Conservation (phyloP, 108 stramenopile genomes). For the Skeletonema costatum region DNA sequence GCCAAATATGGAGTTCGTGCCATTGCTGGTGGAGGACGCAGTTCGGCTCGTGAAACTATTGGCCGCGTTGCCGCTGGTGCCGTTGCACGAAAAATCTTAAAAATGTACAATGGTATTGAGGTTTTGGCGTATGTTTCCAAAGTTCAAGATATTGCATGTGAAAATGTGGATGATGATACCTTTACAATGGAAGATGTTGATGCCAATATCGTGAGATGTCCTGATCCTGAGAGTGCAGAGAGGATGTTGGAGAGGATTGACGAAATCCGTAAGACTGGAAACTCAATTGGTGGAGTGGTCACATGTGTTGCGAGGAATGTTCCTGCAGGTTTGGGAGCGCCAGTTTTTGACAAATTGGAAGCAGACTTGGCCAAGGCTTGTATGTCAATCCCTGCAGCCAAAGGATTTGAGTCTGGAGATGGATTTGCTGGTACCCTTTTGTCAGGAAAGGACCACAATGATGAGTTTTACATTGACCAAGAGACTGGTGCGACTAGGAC, state of each 20-base stretch:
- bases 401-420: slow-evolving; percentile 98
- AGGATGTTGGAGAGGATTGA: slow-evolving; percentile 94
- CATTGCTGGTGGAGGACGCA: slow-evolving; percentile 96
- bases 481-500: slow-evolving; percentile 90
- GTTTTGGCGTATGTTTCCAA: slow-evolving; percentile 93
- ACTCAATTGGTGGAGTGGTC: slow-evolving; percentile 98
- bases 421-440: slow-evolving; percentile 96
- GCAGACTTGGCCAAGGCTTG: slow-evolving; percentile 99
- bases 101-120: slow-evolving; percentile 88
- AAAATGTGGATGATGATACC: slow-evolving; percentile 84
- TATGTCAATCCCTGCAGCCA: slow-evolving; percentile 98
- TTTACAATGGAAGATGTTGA: slow-evolving; percentile 96
- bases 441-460: slow-evolving; percentile 97
- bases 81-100: slow-evolving; percentile 93
- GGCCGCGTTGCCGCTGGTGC: slow-evolving; percentile 99
- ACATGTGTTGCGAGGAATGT: slow-evolving; percentile 94
- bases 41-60: slow-evolving; percentile 97
- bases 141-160: slow-evolving; percentile 85
- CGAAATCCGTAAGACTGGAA: slow-evolving; percentile 90
- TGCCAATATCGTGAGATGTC: slow-evolving; percentile 96
- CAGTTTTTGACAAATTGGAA: slow-evolving; percentile 99
- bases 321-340: slow-evolving; percentile 94
- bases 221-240: slow-evolving; percentile 83
- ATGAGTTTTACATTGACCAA: slow-evolving; percentile 97
- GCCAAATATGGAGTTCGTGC: slow-evolving; percentile 98